Evolutionary conservation across 176 grass and related monocot genomes (phyloP).

Genomic region (Juncus effusus): DNA sequence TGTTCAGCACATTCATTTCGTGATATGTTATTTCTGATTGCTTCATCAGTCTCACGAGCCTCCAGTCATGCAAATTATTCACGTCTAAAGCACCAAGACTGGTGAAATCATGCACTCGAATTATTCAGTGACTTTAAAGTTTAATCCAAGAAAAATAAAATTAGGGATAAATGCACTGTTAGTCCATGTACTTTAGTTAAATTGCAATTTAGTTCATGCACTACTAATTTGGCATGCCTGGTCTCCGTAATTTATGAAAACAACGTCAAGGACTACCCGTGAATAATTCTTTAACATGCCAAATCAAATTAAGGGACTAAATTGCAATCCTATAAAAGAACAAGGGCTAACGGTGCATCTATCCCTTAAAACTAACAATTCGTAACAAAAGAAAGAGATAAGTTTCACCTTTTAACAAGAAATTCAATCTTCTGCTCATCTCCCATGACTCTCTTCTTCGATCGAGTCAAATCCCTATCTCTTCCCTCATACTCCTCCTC

Average conservation of each 20-base stretch:
- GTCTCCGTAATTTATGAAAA: neutral
- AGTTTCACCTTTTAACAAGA: slow-evolving; percentile 57
- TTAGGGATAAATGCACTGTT: too few relatives aligned
- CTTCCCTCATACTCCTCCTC: slow-evolving; percentile 4
- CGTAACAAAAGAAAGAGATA: neutral
- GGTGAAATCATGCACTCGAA: slow-evolving; percentile 1
- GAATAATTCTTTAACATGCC: too few relatives aligned
- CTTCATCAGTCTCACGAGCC: slow-evolving; percentile 76
- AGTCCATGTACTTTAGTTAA: too few relatives aligned
- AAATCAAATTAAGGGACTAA: too few relatives aligned
- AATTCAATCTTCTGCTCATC: slow-evolving; percentile 55
- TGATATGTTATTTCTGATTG: slow-evolving; percentile 52
- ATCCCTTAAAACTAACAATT: slow-evolving; percentile 1
- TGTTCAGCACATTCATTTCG: slow-evolving; percentile 67
- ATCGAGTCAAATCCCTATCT: slow-evolving; percentile 2
- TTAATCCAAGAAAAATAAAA: neutral
- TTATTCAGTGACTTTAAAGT: neutral
- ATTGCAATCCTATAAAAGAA: too few relatives aligned
- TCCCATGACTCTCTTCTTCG: slow-evolving; percentile 21
- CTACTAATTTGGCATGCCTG: too few relatives aligned
- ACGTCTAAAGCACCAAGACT: slow-evolving; percentile 48
- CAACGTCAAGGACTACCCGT: too few relatives aligned
- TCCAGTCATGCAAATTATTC: slow-evolving; percentile 64
- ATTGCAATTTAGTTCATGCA: too few relatives aligned
- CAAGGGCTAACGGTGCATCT: too few relatives aligned